Base-by-base conservation (phyloP, 2,329 filamentous ascomycete species). In the Penicillium sp. region DNA sequence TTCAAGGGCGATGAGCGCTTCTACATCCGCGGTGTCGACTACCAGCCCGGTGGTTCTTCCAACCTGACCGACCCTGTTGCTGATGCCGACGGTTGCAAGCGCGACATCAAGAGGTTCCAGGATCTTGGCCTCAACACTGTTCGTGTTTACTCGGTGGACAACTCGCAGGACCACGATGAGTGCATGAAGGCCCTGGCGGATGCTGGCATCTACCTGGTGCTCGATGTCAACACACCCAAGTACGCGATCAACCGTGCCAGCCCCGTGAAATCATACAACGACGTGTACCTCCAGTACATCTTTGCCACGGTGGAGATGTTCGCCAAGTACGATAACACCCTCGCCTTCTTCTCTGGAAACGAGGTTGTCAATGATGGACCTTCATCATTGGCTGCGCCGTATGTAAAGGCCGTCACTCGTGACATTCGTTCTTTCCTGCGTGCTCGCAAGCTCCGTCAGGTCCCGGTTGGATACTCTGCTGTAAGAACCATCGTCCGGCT, bases 91-190 rank as follows among this genome's bases (percentile, higher is more conserved):
- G 77, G 81, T 68, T 96, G 92, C 84, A 82, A 84, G 73, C 88
- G 92, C 62, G 91, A 96, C 70, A 88, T 96, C 65, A 76, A 78
- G 49, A 81, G 90, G 72, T 96, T 96, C 85, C 84, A 90, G 79
- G 84, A 91, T 63, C 82, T 97, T 49, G 91, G 92, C 47, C 80
- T 96, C 77, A 97, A 97, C 81, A 92, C 91, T 25, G 82, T 97
- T 70, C 92, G 92, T 75, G 89, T 96, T 59, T 97, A 96, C 82
- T 91, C 89, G 15, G 87, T 95, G 64, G 92, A 97, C 81, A 96
- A 96, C 82, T 87, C 86, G 49, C 78, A 81, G 65, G 77, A 88
- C 74, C 92, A 97, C 77, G 87, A 92, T 67, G 82, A 85, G 59
- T 97, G 92, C 81, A 97, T 97, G 92, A 79, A 82, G 57, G 81